Evolutionary conservation across 306 rosid genomes (phyloP), one percentile per base, ranked within the genome.

Genomic region (Acacia crassicarpa): DNA sequence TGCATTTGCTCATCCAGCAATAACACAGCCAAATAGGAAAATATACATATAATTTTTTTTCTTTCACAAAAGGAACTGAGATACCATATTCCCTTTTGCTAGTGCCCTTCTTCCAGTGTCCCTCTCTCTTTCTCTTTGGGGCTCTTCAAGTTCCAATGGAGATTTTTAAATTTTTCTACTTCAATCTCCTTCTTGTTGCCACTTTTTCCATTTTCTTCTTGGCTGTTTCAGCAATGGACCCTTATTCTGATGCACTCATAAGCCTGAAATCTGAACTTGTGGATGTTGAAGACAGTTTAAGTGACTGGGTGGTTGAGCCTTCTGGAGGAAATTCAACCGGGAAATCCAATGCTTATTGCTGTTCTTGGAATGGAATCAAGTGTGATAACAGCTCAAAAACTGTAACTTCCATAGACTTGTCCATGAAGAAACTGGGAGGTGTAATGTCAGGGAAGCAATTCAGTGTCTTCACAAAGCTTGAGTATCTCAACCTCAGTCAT

Each of bases 311-410:
- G 62, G 75, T 87, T 38, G 41, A 38, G 41, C 41, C 41, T 38
- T 38, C 41, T 38, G 41, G 41, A 19, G 72, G 38, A 38, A 89
- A 84, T 86, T 79, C 84, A 79, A 41, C 84, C 22, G 92, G 78
- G 54, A 86, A 90, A 83, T 74, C 84, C 80, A 82, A 82, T 82
- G 90, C 91, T 17, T 93, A 95, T 20, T 95, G 97, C 86, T 95
- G 99, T 88, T 93, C 94, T 79, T 95, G 99, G 99, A 81, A 91
- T 4, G 97, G 98, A 8, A 86, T 95, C 88, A 87, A 82, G 73
- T 95, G 99, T 66, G 67, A 88, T 84, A 79, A 87, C 32, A 82
- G 83, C 80, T 87, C 90, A 77, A 81, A 91, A 77, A 27, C 30
- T 66, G 88, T 95, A 43, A 88, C 85, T 65, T 86, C 89, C 72